A percentile compares a stretch with the other conserved stretches of the same genome.
These are phyloP conservation scores for Exophiala sideris DNA, from an alignment of 2,329 filamentous ascomycete species.

Conservation along the genomic window DNA sequence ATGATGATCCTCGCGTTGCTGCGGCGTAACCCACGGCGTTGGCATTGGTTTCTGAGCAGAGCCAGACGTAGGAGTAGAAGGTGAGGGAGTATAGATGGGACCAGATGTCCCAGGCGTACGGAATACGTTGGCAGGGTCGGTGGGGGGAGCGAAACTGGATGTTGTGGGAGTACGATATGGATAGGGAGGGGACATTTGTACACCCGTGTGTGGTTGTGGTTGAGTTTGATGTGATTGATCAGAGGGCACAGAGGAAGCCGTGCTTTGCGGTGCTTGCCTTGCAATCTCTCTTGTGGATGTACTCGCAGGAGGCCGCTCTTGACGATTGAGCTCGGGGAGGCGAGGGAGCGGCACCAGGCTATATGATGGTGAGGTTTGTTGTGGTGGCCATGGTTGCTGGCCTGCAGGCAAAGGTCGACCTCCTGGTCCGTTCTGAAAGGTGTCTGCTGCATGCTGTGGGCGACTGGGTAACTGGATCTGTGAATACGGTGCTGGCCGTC, in stretches of 20 bases:
- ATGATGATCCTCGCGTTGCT: constrained; percentile 8
- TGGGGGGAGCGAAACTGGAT: too few species aligned
- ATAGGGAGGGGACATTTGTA: background rate
- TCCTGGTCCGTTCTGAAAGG: constrained; percentile 32
- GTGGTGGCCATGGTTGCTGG: constrained; percentile 22
- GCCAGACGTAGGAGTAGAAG: background rate
- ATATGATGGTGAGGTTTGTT: constrained; percentile 20
- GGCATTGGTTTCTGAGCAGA: background rate
- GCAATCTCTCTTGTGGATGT: constrained; percentile 20
- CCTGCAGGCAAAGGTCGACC: constrained; percentile 2
- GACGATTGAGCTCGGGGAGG: constrained; percentile 22
- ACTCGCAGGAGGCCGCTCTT: constrained; percentile 12
- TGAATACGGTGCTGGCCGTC: too few species aligned
- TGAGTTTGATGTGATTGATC: constrained; percentile 1
- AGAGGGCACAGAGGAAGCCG: constrained; percentile 7
- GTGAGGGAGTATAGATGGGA: background rate
- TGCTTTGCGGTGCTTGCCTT: constrained; percentile 20
- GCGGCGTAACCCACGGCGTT: constrained; percentile 4
- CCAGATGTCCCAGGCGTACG: too few species aligned
- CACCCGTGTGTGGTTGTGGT: background rate
- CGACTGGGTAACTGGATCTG: too few species aligned
- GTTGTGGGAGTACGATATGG: too few species aligned
- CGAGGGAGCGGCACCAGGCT: constrained; percentile 24
- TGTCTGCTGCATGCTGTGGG: constrained; percentile 39
- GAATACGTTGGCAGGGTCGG: too few species aligned